phyloP scores from a whole-genome alignment of 176 grass and related monocot genomes.

The Metroxylon sagu region DNA sequence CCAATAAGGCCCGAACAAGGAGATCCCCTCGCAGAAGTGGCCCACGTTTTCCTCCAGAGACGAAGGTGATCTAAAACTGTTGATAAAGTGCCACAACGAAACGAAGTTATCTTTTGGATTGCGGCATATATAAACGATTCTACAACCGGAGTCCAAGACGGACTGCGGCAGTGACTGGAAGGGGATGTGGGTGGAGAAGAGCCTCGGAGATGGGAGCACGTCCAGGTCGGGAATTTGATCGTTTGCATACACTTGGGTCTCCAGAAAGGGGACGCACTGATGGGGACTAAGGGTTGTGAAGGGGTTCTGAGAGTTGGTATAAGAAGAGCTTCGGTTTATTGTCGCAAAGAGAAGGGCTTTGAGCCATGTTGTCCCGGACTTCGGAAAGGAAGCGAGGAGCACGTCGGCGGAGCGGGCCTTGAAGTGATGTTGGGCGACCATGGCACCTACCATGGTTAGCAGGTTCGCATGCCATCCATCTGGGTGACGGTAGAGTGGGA shows the following conservation, averaged over 20 bases:
- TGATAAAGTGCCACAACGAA: slow-evolving; percentile 15
- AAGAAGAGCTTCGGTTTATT: too few relatives aligned
- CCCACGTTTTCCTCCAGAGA: neutral
- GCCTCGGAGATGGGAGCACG: neutral
- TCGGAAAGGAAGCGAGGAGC: too few relatives aligned
- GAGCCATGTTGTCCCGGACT: too few relatives aligned
- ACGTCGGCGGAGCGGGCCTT: too few relatives aligned
- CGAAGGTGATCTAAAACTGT: neutral
- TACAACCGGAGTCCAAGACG: neutral
- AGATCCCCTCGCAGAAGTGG: too few relatives aligned
- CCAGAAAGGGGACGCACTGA: slow-evolving; percentile 12
- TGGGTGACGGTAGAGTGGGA: too few relatives aligned
- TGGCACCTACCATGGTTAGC: too few relatives aligned
- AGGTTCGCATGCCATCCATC: too few relatives aligned
- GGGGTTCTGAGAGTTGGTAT: neutral
- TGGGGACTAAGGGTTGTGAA: neutral
- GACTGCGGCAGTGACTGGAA: slow-evolving; percentile 3
- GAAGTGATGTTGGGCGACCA: too few relatives aligned
- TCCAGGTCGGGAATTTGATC: neutral
- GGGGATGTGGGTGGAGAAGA: slow-evolving; percentile 17
- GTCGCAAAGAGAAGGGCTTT: too few relatives aligned
- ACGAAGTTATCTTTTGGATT: slow-evolving; percentile 20
- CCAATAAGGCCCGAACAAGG: too few relatives aligned
- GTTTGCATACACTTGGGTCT: neutral
- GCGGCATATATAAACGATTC: slow-evolving; percentile 10